Evolutionary conservation across 176 grass and related monocot genomes (phyloP), one percentile per base, ranked within the genome.

Genomic region (Carex pumila): DNA sequence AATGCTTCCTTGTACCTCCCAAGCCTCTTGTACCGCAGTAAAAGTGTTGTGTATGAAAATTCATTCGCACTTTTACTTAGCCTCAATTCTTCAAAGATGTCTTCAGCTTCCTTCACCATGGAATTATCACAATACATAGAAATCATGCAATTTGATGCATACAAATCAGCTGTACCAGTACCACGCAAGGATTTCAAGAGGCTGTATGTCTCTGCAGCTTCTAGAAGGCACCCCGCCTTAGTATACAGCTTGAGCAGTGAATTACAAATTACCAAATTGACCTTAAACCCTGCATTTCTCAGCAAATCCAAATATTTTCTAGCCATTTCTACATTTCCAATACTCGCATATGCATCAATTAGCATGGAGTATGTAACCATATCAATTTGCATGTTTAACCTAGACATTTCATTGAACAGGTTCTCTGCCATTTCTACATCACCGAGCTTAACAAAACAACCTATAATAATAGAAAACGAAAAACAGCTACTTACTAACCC

Each of bases 71-170:
- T 86, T 89, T 82, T 86, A 69, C 50, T 82, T 39, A 54, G 34
- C 87, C 89, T 98, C 86, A 98, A 81, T 47, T 89, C 83, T 34
- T 91, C 81, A 89, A 98, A 98, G 60, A 98, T 70, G 34, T 93
- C 89, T 32, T 87, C 74, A 83, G 95, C 95, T 88, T 98, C 91
- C 12, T 84, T 91, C 66, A 95, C 84, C 92, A 95, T 91, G 70
- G 39, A 86, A 91, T 98, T 83, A 77, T 94, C 92, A 87, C 89
- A 85, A 52, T 95, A 98, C 79, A 98, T 88, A 79, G 86, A 49
- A 86, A 98, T 90, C 92, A 98, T 95, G 85, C 89, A 93, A 88
- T 98, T 98, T 32, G 91, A 95, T 83, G 95, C 86, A 86, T 93
- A 98, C 62, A 87, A 73, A 83, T 81, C 94, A 84, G 75, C 72